Evolutionary conservation across 2,329 filamentous ascomycete species (phyloP), one percentile per base, ranked within the genome.

Genomic region (Lithohypha guttulata): DNA sequence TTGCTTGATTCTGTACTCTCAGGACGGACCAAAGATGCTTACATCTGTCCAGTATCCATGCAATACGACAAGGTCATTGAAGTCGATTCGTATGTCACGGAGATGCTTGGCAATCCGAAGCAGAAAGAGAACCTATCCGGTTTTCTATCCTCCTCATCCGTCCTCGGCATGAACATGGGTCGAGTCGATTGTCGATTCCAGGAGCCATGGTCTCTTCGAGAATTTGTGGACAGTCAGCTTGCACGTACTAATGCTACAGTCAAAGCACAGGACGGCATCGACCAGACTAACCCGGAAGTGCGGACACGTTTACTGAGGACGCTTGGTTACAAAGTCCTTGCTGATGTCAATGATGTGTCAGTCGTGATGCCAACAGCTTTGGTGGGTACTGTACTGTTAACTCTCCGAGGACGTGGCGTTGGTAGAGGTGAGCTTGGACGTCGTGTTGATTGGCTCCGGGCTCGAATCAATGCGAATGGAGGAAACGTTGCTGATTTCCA

Each of bases 41-140:
- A 95, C 28, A 85, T 98, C 37, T 94, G 89, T 51, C 91, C 91
- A 0, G 91, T 98, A 31, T 93, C 84, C 59, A 95, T 87, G 1
- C 91, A 98, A 57, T 98, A 98, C 56, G 91, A 98, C 68, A 98
- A 96, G 57, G 91, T 98, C 41, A 93, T 98, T 43, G 91, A 98
- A 60, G 94, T 93, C 1, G 86, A 94, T 60, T 91, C 86, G 4
- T 98, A 98, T 55, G 89, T 96, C 30, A 91, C 79, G 22, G 91
- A 98, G 59, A 73, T 98, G 2, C 71, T 98, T 1, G 91, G 91
- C 2, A 80, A 93, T 45, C 91, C 91, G 0, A 98, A 98, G 61
- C 84, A 84, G 54, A 93, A 94, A 57, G 91, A 98, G 56, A 95
- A 94, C 46, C 65, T 98, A 25, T 75, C 79, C 22, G 84, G 93